Conservation (phyloP, 2,329 filamentous ascomycete genomes). For the Pseudogymnoascus sp. region DNA sequence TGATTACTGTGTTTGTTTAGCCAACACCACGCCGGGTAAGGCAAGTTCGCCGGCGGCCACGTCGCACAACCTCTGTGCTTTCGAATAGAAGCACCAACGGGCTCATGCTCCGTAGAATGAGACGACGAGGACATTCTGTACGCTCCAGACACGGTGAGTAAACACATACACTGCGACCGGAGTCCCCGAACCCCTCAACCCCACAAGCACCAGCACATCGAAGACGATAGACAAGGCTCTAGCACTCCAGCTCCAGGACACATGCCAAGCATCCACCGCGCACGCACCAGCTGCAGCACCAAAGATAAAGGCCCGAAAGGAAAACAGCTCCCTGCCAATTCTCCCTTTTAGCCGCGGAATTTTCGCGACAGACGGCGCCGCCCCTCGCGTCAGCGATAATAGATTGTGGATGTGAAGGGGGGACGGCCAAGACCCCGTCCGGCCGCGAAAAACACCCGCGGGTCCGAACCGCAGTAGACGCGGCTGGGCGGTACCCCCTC, state of each 20-base stretch:
- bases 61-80: not conserved
- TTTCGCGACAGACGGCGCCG: not conserved
- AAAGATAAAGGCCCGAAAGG: conserved; percentile 3
- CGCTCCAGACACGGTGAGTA: not conserved
- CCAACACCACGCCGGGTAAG: not conserved
- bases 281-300: not conserved
- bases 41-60: not conserved
- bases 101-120: not conserved
- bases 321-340: not conserved
- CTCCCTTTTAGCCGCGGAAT: conserved; percentile 5
- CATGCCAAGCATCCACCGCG: not conserved
- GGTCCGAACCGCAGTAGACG: not conserved
- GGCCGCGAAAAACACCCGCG: conserved; percentile 2
- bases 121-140: not conserved
- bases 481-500: not conserved
- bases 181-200: not conserved
- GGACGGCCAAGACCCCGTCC: not conserved
- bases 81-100: not conserved
- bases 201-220: not conserved
- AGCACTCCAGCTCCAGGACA: not conserved
- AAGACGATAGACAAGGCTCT: not conserved
- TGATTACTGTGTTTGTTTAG: not conserved
- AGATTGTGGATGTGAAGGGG: not conserved
- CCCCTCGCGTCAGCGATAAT: not conserved
- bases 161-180: not conserved